These are phyloP conservation scores for Styphnolobium japonicum DNA, from an alignment of 306 rosid species.

Conservation along the genomic window DNA sequence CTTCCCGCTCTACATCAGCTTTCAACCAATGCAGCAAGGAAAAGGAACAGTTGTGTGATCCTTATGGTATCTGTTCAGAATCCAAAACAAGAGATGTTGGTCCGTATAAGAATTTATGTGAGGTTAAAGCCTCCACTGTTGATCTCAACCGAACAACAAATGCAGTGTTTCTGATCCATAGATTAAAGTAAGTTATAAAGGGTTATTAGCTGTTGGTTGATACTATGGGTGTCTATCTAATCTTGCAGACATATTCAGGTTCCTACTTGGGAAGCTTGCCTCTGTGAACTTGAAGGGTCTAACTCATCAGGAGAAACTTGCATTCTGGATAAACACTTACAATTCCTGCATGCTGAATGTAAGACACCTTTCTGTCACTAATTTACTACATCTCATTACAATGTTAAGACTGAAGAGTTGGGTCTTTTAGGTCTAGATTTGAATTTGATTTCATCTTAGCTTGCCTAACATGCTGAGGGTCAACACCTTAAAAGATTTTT, in stretches of 20 bases:
- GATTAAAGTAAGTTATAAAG: slow-evolving; percentile 67
- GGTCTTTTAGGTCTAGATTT: neutral
- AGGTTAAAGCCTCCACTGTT: slow-evolving; percentile 57
- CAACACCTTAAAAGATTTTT: neutral
- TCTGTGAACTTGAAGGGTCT: slow-evolving; percentile 79
- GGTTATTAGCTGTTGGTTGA: neutral
- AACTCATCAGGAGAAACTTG: slow-evolving; percentile 89
- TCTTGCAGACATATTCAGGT: slow-evolving; percentile 41
- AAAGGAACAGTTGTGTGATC: slow-evolving; percentile 59
- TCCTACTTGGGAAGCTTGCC: slow-evolving; percentile 69
- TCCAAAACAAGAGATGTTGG: slow-evolving; percentile 57
- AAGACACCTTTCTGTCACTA: slow-evolving; percentile 29
- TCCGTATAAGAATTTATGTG: slow-evolving; percentile 58
- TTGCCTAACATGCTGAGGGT: neutral
- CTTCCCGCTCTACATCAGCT: slow-evolving; percentile 15
- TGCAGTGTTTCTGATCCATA: slow-evolving; percentile 60
- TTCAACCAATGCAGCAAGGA: slow-evolving; percentile 36
- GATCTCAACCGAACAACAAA: slow-evolving; percentile 64
- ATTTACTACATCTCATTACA: neutral
- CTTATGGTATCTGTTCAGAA: slow-evolving; percentile 61
- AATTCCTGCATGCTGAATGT: slow-evolving; percentile 93
- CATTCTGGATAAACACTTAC: slow-evolving; percentile 93
- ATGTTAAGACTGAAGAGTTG: neutral
- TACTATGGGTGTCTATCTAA: slow-evolving; percentile 1
- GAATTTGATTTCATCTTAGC: neutral